phyloP scores from a whole-genome alignment of 1,139 yeast genomes.

The Debaryomycetaceae sp. region DNA sequence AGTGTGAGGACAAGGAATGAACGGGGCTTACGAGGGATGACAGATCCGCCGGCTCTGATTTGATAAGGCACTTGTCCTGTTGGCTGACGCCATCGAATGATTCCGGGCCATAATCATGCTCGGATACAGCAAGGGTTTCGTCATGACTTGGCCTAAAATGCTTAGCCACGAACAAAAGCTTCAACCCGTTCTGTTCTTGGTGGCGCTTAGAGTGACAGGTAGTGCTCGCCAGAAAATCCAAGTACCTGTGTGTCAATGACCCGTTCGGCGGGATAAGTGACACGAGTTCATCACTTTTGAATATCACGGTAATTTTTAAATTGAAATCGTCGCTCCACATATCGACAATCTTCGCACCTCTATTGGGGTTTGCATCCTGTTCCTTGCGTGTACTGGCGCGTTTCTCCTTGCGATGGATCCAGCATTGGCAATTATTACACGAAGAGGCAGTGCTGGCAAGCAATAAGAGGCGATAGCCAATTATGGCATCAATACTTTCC shows the following conservation, averaged over 20 bases:
- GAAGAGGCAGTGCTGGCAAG: too few relatives aligned
- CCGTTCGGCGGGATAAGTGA: slow-evolving; percentile 61
- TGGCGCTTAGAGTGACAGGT: slow-evolving; percentile 97
- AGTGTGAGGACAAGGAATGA: slow-evolving; percentile 47
- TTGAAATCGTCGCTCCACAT: slow-evolving; percentile 68
- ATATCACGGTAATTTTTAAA: slow-evolving; percentile 73
- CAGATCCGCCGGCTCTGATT: too few relatives aligned
- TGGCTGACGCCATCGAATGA: slow-evolving; percentile 18
- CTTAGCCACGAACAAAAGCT: slow-evolving; percentile 57
- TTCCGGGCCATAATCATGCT: slow-evolving; percentile 93
- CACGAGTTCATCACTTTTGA: slow-evolving; percentile 81
- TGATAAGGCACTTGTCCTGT: slow-evolving; percentile 4
- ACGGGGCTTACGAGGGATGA: too few relatives aligned
- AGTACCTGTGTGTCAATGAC: slow-evolving; percentile 27
- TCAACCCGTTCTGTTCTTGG: slow-evolving; percentile 72
- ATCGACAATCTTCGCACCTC: slow-evolving; percentile 33
- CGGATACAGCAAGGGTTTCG: slow-evolving; percentile 59
- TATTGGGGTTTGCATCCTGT: slow-evolving; percentile 36
- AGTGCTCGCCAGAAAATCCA: slow-evolving; percentile 76
- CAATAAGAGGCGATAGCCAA: too few relatives aligned
- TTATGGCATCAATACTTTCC: too few relatives aligned
- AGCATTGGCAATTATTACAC: slow-evolving; percentile 74
- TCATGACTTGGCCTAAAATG: slow-evolving; percentile 55
- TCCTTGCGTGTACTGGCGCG: slow-evolving; percentile 83
- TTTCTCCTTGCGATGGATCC: slow-evolving; percentile 85